These are phyloP conservation scores for Blastomyces parvus DNA, from an alignment of 2,329 filamentous ascomycete genomes.

Conservation along the genomic window DNA sequence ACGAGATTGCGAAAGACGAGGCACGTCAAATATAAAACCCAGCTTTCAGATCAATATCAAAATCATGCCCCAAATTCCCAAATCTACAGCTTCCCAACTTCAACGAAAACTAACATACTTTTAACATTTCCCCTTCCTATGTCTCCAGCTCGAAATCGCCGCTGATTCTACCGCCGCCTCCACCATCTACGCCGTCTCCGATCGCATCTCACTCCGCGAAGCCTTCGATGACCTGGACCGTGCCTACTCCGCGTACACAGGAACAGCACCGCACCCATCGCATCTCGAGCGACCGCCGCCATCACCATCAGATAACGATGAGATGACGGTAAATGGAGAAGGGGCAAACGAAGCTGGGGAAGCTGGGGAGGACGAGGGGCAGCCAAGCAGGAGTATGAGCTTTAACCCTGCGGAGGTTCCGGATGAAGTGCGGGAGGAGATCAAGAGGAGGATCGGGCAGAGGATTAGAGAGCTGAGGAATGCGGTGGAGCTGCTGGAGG, in stretches of 20 bases:
- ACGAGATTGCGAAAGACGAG: conserved; percentile 40
- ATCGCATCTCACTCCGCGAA: conserved; percentile 39
- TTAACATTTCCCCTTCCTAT: neutral
- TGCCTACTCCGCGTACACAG: conserved; percentile 30
- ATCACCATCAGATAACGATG: neutral
- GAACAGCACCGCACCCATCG: conserved; percentile 7
- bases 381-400: conserved; percentile 24
- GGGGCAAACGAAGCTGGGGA: conserved; percentile 7
- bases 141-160: conserved; percentile 37
- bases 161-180: conserved; percentile 38
- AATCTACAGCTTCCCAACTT: neutral
- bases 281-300: conserved; percentile 11
- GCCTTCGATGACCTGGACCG: conserved; percentile 33
- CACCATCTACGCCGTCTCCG: conserved; percentile 39
- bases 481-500: conserved; percentile 37
- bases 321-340: neutral
- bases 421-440: conserved; percentile 31
- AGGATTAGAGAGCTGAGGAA: conserved; percentile 39
- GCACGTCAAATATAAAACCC: neutral
- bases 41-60: no score
- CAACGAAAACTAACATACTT: neutral
- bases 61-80: no score
- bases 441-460: conserved; percentile 36
- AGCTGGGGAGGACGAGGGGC: conserved; percentile 10
- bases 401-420: conserved; percentile 26